Evolutionary conservation across 1,139 yeast genomes (phyloP).

Genomic region (Scheffersomyces insectosa): DNA sequence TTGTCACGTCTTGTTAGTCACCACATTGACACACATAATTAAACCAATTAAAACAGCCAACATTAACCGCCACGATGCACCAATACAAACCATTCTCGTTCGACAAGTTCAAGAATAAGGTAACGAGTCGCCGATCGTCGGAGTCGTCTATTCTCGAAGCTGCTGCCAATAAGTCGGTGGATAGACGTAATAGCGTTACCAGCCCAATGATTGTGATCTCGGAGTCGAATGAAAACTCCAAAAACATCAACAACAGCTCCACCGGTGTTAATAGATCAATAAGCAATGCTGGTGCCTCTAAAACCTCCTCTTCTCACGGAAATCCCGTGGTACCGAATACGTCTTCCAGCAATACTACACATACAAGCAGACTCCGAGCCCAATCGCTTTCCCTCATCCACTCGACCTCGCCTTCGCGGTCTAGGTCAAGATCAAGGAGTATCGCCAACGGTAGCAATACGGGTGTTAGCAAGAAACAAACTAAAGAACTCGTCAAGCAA

Average conservation of each 20-base stretch:
- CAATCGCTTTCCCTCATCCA: conserved; percentile 19
- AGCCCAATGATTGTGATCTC: conserved; percentile 23
- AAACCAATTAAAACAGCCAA: neutral
- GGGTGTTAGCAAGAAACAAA: conserved; percentile 23
- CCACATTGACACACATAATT: too few species aligned
- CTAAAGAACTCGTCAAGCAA: conserved; percentile 41
- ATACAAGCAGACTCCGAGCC: conserved; percentile 14
- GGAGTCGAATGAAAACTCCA: conserved; percentile 9
- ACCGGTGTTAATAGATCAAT: neutral
- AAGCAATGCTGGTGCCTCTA: too few species aligned
- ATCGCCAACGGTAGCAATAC: conserved; percentile 6
- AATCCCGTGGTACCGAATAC: too few species aligned
- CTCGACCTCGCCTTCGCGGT: conserved; percentile 4
- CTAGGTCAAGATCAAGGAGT: conserved; percentile 15
- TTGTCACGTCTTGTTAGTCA: too few species aligned
- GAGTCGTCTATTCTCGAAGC: conserved; percentile 13
- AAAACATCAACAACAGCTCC: neutral
- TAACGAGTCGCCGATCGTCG: conserved; percentile 12
- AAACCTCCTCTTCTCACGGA: too few species aligned
- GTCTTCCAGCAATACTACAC: neutral
- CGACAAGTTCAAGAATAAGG: conserved; percentile 16
- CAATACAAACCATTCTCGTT: conserved; percentile 8
- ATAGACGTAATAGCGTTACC: conserved; percentile 19
- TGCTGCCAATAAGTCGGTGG: conserved; percentile 5
- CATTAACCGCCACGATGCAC: neutral